phyloP scores from a whole-genome alignment of 139 green algal species.

The Chlorella sp. region DNA sequence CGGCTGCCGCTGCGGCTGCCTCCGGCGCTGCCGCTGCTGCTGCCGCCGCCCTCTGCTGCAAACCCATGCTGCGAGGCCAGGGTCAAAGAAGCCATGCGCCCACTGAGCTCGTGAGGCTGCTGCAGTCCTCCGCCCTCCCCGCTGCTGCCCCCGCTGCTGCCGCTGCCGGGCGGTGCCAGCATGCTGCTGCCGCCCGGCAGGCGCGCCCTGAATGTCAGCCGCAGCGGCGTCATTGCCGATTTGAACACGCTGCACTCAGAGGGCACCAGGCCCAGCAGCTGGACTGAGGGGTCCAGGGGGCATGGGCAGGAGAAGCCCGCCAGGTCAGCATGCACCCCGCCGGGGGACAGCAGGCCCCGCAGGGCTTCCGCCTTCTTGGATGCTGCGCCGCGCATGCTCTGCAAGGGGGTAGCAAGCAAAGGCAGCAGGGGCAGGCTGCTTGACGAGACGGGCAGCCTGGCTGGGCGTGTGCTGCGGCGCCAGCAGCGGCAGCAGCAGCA shows the following conservation, averaged over 20 bases:
- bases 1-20: not conserved
- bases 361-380: slow-evolving; percentile 62
- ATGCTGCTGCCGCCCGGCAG: slow-evolving; percentile 33
- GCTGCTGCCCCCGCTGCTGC: not conserved
- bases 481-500: too few species aligned
- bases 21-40: not conserved
- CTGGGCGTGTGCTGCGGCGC: too few species aligned
- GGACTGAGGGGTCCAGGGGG: slow-evolving; percentile 79
- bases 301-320: slow-evolving; percentile 67
- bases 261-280: slow-evolving; percentile 75
- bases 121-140: not conserved
- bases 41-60: not conserved
- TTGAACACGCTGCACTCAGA: slow-evolving; percentile 93
- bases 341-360: slow-evolving; percentile 38
- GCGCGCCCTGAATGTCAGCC: slow-evolving; percentile 71
- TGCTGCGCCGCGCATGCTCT: slow-evolving; percentile 44
- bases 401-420: not conserved
- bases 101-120: not conserved
- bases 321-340: slow-evolving; percentile 75
- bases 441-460: too few species aligned
- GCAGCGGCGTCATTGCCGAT: slow-evolving; percentile 85
- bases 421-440: not conserved
- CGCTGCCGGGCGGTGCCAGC: not conserved
- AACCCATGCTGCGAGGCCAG: slow-evolving; percentile 27
- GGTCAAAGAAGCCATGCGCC: slow-evolving; percentile 25